Conservation (phyloP, 129 eudicot genomes). For the Erigeron canadensis region DNA sequence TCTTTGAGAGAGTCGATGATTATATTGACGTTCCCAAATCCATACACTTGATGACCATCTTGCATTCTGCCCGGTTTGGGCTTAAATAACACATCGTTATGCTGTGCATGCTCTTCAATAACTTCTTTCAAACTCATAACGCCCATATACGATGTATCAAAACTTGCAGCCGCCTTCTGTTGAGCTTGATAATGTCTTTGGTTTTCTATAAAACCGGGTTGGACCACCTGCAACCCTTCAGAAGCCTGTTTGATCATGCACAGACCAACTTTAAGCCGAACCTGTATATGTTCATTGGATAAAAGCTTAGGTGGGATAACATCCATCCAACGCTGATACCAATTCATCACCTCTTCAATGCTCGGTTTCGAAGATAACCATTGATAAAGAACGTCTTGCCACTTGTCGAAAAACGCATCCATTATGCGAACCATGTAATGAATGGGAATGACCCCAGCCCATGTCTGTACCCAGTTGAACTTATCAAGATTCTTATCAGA, state of each 20-base stretch:
- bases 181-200: background rate
- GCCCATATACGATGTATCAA: background rate
- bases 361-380: constrained; percentile 55
- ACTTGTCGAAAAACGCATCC: constrained; percentile 60
- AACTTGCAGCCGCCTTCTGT: background rate
- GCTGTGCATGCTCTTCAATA: background rate
- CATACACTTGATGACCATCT: background rate
- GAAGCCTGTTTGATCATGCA: constrained; percentile 68
- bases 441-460: constrained; percentile 54
- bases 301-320: constrained; percentile 54
- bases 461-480: constrained; percentile 50
- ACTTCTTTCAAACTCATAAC: background rate
- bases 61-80: background rate
- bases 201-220: too few species aligned
- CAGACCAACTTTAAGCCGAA: constrained; percentile 42
- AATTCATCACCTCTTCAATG: constrained; percentile 48
- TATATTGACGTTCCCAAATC: background rate
- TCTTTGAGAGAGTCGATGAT: background rate
- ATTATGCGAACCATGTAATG: constrained; percentile 56
- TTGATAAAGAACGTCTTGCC: constrained; percentile 62
- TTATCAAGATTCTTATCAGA: constrained; percentile 55
- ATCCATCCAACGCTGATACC: constrained; percentile 64
- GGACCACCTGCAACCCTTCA: constrained; percentile 58
- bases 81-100: background rate
- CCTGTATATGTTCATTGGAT: constrained; percentile 51